These are phyloP conservation scores for Phlebiopsis gigantea DNA, from an alignment of 768 basidiomycete species.

Conservation along the genomic window DNA sequence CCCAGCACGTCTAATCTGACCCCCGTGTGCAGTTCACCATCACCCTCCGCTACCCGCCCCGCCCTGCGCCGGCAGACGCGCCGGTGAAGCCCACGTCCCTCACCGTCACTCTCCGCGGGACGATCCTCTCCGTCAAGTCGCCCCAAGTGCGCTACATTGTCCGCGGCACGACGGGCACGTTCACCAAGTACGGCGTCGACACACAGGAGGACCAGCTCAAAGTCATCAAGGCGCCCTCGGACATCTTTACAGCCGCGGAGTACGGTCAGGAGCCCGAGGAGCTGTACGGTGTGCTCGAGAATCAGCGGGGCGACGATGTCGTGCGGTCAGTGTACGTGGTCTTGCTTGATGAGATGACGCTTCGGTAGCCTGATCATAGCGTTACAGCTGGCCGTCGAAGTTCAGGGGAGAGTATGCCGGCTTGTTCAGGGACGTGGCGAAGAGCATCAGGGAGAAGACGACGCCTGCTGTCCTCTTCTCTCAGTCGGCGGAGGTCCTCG, in stretches of 20 bases:
- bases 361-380: slow-evolving; percentile 9
- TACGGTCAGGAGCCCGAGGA: slow-evolving; percentile 62
- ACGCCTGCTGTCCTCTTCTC: slow-evolving; percentile 65
- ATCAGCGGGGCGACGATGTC: slow-evolving; percentile 40
- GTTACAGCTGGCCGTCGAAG: slow-evolving; percentile 55
- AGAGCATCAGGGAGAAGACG: slow-evolving; percentile 49
- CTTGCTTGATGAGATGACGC: slow-evolving; percentile 14
- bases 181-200: slow-evolving; percentile 72
- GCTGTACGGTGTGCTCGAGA: slow-evolving; percentile 60
- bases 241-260: slow-evolving; percentile 34
- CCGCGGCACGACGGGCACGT: slow-evolving; percentile 68
- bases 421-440: slow-evolving; percentile 63
- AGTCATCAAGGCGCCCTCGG: slow-evolving; percentile 40
- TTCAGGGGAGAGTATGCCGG: slow-evolving; percentile 54
- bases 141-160: slow-evolving; percentile 68
- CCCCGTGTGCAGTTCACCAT: slow-evolving; percentile 42
- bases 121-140: slow-evolving; percentile 61
- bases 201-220: slow-evolving; percentile 76
- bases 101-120: slow-evolving; percentile 62
- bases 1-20: neutral
- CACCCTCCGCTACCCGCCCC: slow-evolving; percentile 36
- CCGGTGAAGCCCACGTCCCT: slow-evolving; percentile 43
- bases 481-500: slow-evolving; percentile 65
- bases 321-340: slow-evolving; percentile 29
- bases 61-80: slow-evolving; percentile 19